These are phyloP conservation scores for Penicillium sp. DNA, from an alignment of 2,329 filamentous ascomycete genomes.

Conservation along the genomic window DNA sequence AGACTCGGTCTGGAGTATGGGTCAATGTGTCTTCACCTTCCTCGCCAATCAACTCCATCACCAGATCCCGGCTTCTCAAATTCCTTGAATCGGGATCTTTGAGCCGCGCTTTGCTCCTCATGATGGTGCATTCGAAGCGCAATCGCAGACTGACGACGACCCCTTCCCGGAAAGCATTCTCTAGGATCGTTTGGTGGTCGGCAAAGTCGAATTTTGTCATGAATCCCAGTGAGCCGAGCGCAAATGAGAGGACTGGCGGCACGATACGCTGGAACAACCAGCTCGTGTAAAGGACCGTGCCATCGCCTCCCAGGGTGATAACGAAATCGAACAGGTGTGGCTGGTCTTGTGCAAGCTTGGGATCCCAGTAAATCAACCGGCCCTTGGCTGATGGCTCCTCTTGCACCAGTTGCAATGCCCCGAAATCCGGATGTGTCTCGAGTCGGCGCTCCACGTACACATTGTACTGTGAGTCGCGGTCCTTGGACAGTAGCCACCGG, in stretches of 20 bases:
- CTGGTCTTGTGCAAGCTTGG: slow-evolving; percentile 71
- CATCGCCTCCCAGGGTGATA: slow-evolving; percentile 88
- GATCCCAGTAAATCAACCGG: slow-evolving; percentile 80
- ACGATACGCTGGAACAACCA: slow-evolving; percentile 97
- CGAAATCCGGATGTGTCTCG: slow-evolving; percentile 70
- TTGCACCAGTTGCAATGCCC: slow-evolving; percentile 67
- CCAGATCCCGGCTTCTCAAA: slow-evolving; percentile 64
- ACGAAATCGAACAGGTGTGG: slow-evolving; percentile 94
- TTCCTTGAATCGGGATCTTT: slow-evolving; percentile 25
- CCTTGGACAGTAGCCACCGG: slow-evolving; percentile 75
- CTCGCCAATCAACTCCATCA: slow-evolving; percentile 87
- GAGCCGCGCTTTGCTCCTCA: slow-evolving; percentile 61
- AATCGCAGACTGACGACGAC: slow-evolving; percentile 85
- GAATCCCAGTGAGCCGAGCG: slow-evolving; percentile 89
- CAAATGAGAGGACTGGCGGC: slow-evolving; percentile 88
- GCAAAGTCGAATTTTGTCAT: slow-evolving; percentile 95
- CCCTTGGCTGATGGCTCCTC: slow-evolving; percentile 58
- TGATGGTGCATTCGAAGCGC: slow-evolving; percentile 90
- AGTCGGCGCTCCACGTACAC: slow-evolving; percentile 82
- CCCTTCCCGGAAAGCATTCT: slow-evolving; percentile 73
- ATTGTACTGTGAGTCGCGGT: slow-evolving; percentile 68
- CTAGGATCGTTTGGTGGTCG: slow-evolving; percentile 68
- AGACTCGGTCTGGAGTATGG: slow-evolving; percentile 79
- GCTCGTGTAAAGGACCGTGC: slow-evolving; percentile 93
- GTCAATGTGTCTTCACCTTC: slow-evolving; percentile 82